Conservation (phyloP, 2,329 filamentous ascomycete species). For the Xylaria sp. region DNA sequence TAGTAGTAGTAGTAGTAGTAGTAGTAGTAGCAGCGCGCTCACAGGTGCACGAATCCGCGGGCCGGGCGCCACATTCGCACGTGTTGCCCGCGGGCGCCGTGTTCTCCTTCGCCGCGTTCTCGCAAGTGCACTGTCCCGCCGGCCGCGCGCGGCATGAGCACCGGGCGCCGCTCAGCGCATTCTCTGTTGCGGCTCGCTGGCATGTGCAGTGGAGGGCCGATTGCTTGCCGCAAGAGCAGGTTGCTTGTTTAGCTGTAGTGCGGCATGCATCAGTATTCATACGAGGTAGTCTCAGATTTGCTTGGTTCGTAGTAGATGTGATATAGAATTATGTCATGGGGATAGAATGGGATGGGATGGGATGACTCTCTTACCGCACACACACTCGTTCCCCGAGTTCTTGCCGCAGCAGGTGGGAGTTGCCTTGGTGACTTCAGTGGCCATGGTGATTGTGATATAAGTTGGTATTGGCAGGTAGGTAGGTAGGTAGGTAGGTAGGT, state of each 20-base stretch:
- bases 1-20: no score
- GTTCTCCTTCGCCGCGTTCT: slow-evolving; percentile 78
- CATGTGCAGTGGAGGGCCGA: slow-evolving; percentile 88
- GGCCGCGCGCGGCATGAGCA: slow-evolving; percentile 88
- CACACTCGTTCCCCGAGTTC: slow-evolving; percentile 60
- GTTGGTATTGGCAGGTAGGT: neutral
- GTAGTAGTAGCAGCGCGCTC: slow-evolving; percentile 75
- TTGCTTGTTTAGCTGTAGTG: slow-evolving; percentile 68
- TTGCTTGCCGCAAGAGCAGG: slow-evolving; percentile 91
- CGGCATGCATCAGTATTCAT: slow-evolving; percentile 14
- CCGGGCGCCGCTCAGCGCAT: slow-evolving; percentile 75
- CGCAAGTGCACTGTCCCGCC: slow-evolving; percentile 84
- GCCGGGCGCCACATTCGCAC: slow-evolving; percentile 82
- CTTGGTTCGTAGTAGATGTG: neutral
- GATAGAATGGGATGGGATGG: neutral
- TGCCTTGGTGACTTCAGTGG: slow-evolving; percentile 50
- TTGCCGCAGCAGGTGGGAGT: slow-evolving; percentile 68
- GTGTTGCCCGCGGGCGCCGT: slow-evolving; percentile 66
- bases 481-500: neutral
- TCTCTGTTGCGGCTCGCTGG: slow-evolving; percentile 80
- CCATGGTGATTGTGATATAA: slow-evolving; percentile 46
- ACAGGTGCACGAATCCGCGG: slow-evolving; percentile 82
- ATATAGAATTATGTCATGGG: neutral
- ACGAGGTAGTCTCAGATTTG: neutral
- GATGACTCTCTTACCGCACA: slow-evolving; percentile 65